Evolutionary conservation across 202 grass and related monocot species (phyloP), one percentile per base, ranked within the genome.

Genomic region (Carex arenaria): DNA sequence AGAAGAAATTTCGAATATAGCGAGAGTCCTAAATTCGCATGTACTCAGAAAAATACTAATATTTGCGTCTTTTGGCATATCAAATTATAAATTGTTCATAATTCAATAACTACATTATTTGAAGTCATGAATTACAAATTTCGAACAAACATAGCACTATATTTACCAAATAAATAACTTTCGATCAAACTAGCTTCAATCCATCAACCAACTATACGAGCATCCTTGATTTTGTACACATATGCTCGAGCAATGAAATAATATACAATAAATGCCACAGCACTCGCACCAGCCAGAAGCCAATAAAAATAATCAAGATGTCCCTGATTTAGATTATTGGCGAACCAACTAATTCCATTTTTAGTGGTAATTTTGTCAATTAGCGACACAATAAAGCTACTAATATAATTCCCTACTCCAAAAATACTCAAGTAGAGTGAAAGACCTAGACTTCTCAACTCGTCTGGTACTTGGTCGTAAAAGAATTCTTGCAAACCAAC

Each of bases 291-390:
- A 3, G 81, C 78, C 12, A 93, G 85, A 22, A 93, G 78, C 87
- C 81, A 87, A 53, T 89, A 96, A 80, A 93, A 91, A 76, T 89
- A 93, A 64, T 93, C 91, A 3, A 95, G 82, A 77, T 88, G 93
- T 2, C 34, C 89, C n/a, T 64, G 53, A 73, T 90, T 92, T 31
- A 89, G 69, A 34, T 92, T 95, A 70, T 93, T 80, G 4, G 76
- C 67, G 45, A 93, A 86, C 90, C 90, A 96, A 80, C 85, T 93
- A 26, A 75, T 45, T 32, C 83, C 85, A 1, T 26, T 14, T 63
- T 40, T 65, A 2, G 79, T 64, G 13, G 84, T 94, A 47, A 87
- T 74, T 52, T 68, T 79, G 53, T 88, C 89, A 18, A 89, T 67
- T 55, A 31, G 60, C 5, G 72, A 89, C 60, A 93, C 89, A 4